phyloP scores from a whole-genome alignment of 2,329 filamentous ascomycete species.

The Fusarium buxicola region DNA sequence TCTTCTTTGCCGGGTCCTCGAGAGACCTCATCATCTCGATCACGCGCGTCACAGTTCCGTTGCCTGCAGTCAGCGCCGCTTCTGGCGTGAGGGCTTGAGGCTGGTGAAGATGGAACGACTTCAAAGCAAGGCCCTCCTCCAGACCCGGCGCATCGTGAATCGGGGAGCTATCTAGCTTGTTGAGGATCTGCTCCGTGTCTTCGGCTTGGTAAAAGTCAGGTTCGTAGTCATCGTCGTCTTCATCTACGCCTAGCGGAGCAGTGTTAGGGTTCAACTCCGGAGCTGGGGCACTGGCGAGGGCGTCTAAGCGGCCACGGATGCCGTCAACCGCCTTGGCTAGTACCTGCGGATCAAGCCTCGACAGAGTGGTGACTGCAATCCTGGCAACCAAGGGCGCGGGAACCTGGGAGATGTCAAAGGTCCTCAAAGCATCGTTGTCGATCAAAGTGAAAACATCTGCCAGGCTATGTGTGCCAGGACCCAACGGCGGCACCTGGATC shows the following conservation, averaged over 20 bases:
- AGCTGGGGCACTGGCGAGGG: conserved; percentile 59
- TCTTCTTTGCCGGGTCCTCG: conserved; percentile 74
- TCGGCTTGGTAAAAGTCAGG: conserved; percentile 85
- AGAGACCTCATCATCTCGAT: conserved; percentile 81
- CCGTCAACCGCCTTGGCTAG: conserved; percentile 79
- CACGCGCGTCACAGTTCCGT: conserved; percentile 79
- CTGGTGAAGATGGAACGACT: conserved; percentile 82
- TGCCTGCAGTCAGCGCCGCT: conserved; percentile 78
- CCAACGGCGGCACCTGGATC: conserved; percentile 74
- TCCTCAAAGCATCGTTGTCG: conserved; percentile 74
- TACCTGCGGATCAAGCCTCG: conserved; percentile 74
- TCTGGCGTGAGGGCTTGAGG: conserved; percentile 79
- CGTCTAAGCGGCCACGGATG: conserved; percentile 62
- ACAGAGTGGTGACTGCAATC: conserved; percentile 83
- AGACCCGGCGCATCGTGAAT: conserved; percentile 55
- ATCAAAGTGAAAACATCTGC: conserved; percentile 91
- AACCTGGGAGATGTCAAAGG: conserved; percentile 85
- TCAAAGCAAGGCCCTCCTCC: conserved; percentile 69
- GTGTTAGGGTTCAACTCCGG: conserved; percentile 67
- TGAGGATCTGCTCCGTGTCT: conserved; percentile 80
- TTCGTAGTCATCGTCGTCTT: conserved; percentile 90
- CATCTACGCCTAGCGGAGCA: conserved; percentile 73
- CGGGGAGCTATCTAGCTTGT: conserved; percentile 79
- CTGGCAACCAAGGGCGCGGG: conserved; percentile 80
- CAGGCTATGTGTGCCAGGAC: conserved; percentile 79